Evolutionary conservation across 2,329 filamentous ascomycete species (phyloP).

Genomic region (Coniosporium uncinatum): DNA sequence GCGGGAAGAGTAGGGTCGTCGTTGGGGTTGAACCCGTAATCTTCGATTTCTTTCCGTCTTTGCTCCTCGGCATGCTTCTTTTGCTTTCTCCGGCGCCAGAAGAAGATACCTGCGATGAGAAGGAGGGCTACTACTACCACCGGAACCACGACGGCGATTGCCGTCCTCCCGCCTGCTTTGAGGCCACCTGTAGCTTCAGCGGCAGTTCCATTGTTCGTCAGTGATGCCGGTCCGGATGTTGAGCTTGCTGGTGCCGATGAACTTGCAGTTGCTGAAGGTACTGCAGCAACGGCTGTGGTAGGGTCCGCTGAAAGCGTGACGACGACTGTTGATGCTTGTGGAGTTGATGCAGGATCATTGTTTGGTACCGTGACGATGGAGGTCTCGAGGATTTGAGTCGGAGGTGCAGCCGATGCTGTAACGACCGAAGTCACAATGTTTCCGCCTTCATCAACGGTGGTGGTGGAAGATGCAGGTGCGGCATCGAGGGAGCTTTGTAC

Average conservation of each 20-base stretch:
- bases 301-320: background rate
- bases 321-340: background rate
- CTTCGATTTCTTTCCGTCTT: slow-evolving; percentile 92
- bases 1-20: slow-evolving; percentile 76
- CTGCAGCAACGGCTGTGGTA: background rate
- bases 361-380: background rate
- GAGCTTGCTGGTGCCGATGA: background rate
- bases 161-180: slow-evolving; percentile 65
- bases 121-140: slow-evolving; percentile 84
- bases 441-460: too few relatives aligned
- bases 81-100: slow-evolving; percentile 87
- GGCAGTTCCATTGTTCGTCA: background rate
- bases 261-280: background rate
- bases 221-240: background rate
- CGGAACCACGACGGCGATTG: slow-evolving; percentile 90
- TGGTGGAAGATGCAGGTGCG: background rate
- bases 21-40: slow-evolving; percentile 98
- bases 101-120: slow-evolving; percentile 69
- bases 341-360: background rate
- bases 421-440: background rate
- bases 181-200: slow-evolving; percentile 35
- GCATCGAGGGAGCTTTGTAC: background rate
- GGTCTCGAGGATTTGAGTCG: background rate
- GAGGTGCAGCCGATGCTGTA: background rate
- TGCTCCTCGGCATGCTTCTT: slow-evolving; percentile 82